These are phyloP conservation scores for Chalaropsis thielavioides DNA, from an alignment of 2,329 filamentous ascomycete species.

Conservation along the genomic window DNA sequence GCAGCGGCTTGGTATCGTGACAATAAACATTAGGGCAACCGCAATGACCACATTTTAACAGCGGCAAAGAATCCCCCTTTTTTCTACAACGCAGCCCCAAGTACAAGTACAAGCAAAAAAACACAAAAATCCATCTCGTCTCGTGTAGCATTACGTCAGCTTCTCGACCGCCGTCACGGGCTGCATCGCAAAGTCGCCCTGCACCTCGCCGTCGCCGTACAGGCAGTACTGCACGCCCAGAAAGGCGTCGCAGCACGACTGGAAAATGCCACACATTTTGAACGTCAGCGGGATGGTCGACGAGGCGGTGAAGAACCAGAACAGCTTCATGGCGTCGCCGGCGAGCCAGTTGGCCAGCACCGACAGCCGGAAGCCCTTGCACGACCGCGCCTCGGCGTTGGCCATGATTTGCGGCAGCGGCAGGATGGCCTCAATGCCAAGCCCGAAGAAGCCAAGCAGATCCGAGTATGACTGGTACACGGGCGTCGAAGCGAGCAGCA, in stretches of 20 bases:
- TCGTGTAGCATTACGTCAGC: slow-evolving; percentile 8
- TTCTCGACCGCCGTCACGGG: slow-evolving; percentile 15
- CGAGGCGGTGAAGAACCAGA: slow-evolving; percentile 63
- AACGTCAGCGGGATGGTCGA: slow-evolving; percentile 62
- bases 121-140: background rate
- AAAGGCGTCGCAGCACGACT: slow-evolving; percentile 60
- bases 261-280: slow-evolving; percentile 70
- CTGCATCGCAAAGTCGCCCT: slow-evolving; percentile 16
- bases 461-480: slow-evolving; percentile 53
- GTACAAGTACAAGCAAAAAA: background rate
- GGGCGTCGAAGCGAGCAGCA: slow-evolving; percentile 46
- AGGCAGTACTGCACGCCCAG: slow-evolving; percentile 61
- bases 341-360: slow-evolving; percentile 65
- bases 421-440: slow-evolving; percentile 66
- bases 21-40: too few species aligned
- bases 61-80: background rate
- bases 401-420: slow-evolving; percentile 65
- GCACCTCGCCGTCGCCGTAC: slow-evolving; percentile 35
- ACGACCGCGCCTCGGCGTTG: slow-evolving; percentile 54
- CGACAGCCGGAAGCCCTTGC: slow-evolving; percentile 62
- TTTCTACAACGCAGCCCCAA: background rate
- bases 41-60: background rate
- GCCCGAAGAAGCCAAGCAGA: slow-evolving; percentile 57
- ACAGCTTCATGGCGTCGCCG: slow-evolving; percentile 77
- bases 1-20: too few species aligned